Base-by-base conservation (phyloP, 257 asterid species). In the Jacaranda mimosifolia region DNA sequence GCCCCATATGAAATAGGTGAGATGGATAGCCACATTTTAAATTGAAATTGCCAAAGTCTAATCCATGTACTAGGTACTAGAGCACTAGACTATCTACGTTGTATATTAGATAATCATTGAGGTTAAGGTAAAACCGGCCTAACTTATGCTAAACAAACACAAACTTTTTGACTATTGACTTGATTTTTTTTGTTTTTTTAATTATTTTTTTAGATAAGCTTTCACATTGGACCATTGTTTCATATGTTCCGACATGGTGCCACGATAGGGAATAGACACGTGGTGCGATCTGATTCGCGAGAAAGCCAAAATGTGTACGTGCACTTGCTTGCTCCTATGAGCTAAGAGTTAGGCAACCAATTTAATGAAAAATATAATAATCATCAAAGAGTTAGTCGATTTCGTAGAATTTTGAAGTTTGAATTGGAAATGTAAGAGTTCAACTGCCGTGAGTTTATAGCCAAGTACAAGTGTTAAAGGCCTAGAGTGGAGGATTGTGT, bases 231-330 rank as follows among this genome's bases (percentile, higher is more conserved):
- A 67, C 77, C 79, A 49, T 39, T 78, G 83, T 74, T 72, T 69
- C 83, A 65, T 69, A 60, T 56, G 71, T 63, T 14, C 83, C 74
- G 81, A 80, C 82, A 84, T 12, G 70, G 56, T 43, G 77, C 55
- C 81, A 38, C 78, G 63, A 59, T 9, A 15, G 84, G 87, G 77
- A 68, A 46, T 83, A 78, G 55, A 7, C 66, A 81, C 83, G 80
- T 86, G 87, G 78, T 64, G 13, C 6, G 35, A 21, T 76, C 19
- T 64, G 63, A 26, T 83, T 80, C 76, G 82, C 1, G 43, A 21
- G 63, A 63, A 75, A 58, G 62, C 43, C 52, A 55, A 35, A 18
- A 68, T 56, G 76, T 75, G 70, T 58, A 71, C 5, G 15, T 65
- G 36, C 6, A 11, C 9, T 46, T 56, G 55, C 70, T 67, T 77